These are phyloP conservation scores for Globisporangium sylvaticum DNA, from an alignment of 352 stramenopile genomes.

Conservation along the genomic window DNA sequence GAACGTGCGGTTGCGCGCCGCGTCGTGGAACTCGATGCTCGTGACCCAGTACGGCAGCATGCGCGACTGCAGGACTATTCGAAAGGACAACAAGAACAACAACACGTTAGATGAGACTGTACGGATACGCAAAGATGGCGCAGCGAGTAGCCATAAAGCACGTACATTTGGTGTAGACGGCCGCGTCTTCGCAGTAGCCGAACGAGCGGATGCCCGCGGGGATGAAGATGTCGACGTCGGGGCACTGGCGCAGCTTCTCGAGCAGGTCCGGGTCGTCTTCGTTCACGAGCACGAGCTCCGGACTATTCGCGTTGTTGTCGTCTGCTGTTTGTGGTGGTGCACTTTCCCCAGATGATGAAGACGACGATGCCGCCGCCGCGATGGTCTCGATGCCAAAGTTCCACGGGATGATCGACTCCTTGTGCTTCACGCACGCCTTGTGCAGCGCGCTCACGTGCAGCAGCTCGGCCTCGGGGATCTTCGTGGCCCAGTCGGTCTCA, in stretches of 20 bases:
- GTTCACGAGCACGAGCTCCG: conserved; percentile 21
- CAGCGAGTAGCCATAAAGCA: not conserved
- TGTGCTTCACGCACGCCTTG: conserved; percentile 26
- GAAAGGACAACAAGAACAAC: not conserved
- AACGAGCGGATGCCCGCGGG: conserved; percentile 38
- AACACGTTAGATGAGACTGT: not conserved
- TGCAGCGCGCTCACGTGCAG: conserved; percentile 40
- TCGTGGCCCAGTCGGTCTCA: conserved; percentile 17
- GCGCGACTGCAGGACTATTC: conserved; percentile 36
- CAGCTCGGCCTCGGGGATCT: conserved; percentile 24
- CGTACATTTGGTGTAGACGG: conserved; percentile 62
- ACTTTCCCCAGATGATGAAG: not conserved
- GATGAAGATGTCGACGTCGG: conserved; percentile 65
- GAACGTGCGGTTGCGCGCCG: conserved; percentile 17
- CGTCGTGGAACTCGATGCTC: conserved; percentile 29
- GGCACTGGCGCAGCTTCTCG: conserved; percentile 38
- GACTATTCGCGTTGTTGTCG: conserved; percentile 12
- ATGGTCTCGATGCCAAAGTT: conserved; percentile 15
- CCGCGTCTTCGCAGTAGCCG: conserved; percentile 68
- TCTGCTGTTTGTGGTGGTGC: conserved; percentile 5
- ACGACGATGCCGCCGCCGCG: not conserved
- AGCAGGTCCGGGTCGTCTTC: conserved; percentile 31
- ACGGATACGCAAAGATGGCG: not conserved
- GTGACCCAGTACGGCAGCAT: conserved; percentile 47
- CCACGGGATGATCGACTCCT: conserved; percentile 31